Conservation (phyloP, 768 basidiomycete species). For the Nidularia pulvinata region DNA sequence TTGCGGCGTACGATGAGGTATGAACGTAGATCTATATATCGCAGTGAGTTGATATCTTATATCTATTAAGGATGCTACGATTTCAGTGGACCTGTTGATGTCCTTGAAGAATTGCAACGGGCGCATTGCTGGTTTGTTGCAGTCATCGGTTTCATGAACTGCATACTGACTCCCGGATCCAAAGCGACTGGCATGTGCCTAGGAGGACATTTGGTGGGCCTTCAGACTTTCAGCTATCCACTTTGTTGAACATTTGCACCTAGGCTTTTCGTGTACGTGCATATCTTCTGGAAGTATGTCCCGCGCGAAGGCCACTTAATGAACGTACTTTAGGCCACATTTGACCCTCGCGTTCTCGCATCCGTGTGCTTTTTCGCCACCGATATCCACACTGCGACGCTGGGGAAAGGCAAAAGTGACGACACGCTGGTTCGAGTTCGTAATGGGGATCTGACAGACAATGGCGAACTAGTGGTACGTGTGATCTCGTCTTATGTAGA, state of each 20-base stretch:
- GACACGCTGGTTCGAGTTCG: slow-evolving; percentile 75
- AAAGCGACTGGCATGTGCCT: slow-evolving; percentile 90
- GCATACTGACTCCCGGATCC: neutral
- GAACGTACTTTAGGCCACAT: slow-evolving; percentile 63
- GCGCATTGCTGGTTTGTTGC: slow-evolving; percentile 70
- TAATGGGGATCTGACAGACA: slow-evolving; percentile 73
- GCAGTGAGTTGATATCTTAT: neutral
- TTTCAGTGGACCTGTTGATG: slow-evolving; percentile 73
- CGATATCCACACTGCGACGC: slow-evolving; percentile 85
- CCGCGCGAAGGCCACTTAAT: no score
- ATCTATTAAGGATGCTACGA: slow-evolving; percentile 64
- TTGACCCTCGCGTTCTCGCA: slow-evolving; percentile 80
- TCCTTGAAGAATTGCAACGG: slow-evolving; percentile 87
- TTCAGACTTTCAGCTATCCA: neutral
- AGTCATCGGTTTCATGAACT: slow-evolving; percentile 5
- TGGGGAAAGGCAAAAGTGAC: slow-evolving; percentile 85
- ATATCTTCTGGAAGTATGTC: neutral
- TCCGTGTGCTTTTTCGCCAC: slow-evolving; percentile 96
- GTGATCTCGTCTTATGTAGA: neutral
- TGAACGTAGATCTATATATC: neutral
- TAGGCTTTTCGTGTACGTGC: slow-evolving; percentile 40
- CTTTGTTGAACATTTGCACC: neutral
- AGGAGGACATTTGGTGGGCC: slow-evolving; percentile 77
- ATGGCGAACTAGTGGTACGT: slow-evolving; percentile 84
- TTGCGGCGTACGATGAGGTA: slow-evolving; percentile 90